Percentiles rank a stretch among this genome's conserved stretches.
Conservation (phyloP, 768 basidiomycete species). For the Russula abietina region DNA sequence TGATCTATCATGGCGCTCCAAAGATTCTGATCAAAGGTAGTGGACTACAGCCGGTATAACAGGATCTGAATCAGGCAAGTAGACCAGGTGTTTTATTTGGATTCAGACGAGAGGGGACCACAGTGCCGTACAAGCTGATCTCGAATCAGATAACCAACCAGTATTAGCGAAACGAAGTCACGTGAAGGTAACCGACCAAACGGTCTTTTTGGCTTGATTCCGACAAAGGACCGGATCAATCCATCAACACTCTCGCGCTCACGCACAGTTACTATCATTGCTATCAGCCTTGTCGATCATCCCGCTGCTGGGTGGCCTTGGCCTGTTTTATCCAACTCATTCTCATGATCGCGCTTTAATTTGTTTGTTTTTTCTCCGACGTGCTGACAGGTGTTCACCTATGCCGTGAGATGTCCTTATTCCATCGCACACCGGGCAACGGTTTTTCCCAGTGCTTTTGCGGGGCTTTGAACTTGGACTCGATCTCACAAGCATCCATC, state of each 20-base stretch:
- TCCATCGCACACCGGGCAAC: background rate
- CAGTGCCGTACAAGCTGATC: too few species aligned
- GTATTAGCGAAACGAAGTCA: background rate
- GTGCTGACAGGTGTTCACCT: background rate
- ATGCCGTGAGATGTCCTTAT: background rate
- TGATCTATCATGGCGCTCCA: background rate
- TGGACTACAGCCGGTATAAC: background rate
- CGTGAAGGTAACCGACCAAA: background rate
- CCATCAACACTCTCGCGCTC: background rate
- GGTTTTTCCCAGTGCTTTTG: background rate
- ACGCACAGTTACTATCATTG: background rate
- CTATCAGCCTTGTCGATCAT: too few species aligned
- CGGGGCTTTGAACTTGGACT: background rate
- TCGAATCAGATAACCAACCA: too few species aligned
- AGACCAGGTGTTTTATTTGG: background rate
- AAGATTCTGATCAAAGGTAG: background rate
- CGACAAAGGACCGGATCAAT: background rate
- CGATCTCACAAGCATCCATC: conserved; percentile 2
- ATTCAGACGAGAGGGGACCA: too few species aligned
- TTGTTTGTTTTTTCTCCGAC: background rate
- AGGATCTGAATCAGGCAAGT: background rate
- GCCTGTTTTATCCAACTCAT: background rate
- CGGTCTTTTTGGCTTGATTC: too few species aligned
- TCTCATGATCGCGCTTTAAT: background rate
- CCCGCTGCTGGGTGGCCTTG: background rate